Evolutionary conservation across 805 yeast genomes (phyloP), one percentile per base, ranked within the genome.

Genomic region (Candida vartiovaarae): DNA sequence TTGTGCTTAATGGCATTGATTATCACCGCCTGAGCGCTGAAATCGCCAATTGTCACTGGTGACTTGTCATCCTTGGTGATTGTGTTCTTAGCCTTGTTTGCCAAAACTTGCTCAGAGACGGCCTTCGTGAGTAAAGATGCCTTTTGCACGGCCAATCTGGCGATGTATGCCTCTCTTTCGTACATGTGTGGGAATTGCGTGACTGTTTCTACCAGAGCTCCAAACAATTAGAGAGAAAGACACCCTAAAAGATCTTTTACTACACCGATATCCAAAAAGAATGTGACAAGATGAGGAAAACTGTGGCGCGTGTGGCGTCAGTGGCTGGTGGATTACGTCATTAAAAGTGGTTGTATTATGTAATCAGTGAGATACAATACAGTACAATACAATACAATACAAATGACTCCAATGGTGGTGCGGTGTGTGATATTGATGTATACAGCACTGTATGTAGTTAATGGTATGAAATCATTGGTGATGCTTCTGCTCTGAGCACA

Each of bases 1-100:
- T 82, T 84, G 42, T 75, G 63, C 56, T 76, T 72, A 45, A 93
- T 76, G 3, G 96, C 90, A 45, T 87, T 78, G 63, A 89, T 91
- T 45, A 93, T 80, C 37, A 91, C 77, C 0, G 96, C 96, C 59
- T 93, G 99, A 0, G 97, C 90, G 4, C 95, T 96, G 60, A 84
- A 93, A 62, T 93, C 99, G 15, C 98, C 99, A 44, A 86, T 71
- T 2, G 99, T 93, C 11, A 93, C 99, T 1, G 99, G 99, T 1
- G 96, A 87, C 49, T 80, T 78, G 62, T 91, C 99, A 34, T 76
- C 74, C 61, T 93, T 93, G 47, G 88, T 82, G 44, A 88, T 75
- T 38, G 86, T 84, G 49, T 66, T 71, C 46, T 64, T 63, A 49
- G 56, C 75, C 59, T 60, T 66, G 52, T 56, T 71, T 52, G 68